A percentile compares a stretch with the other conserved stretches of the same genome.
phyloP scores from a whole-genome alignment of 352 stramenopile genomes.

The Pythium coloratum region DNA sequence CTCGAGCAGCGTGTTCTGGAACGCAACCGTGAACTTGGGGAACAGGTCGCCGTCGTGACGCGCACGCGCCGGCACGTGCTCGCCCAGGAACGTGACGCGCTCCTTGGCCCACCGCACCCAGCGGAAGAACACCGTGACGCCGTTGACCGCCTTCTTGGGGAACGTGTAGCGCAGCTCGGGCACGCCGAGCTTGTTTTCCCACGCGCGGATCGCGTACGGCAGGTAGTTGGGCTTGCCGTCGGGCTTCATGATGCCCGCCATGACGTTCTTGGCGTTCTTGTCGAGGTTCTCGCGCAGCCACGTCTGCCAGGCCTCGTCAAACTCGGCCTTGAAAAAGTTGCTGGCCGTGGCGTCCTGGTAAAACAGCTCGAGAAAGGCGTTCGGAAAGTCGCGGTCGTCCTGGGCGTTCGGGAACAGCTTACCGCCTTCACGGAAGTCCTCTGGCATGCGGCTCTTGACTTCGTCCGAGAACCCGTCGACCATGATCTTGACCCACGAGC shows the following conservation, averaged over 20 bases:
- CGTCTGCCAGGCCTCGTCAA: constrained; percentile 50
- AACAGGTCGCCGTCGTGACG: constrained; percentile 54
- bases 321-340: constrained; percentile 64
- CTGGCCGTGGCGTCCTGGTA: constrained; percentile 43
- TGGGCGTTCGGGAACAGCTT: constrained; percentile 58
- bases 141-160: constrained; percentile 57
- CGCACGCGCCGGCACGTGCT: constrained; percentile 42
- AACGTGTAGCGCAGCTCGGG: constrained; percentile 68
- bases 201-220: constrained; percentile 48
- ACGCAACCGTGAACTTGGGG: constrained; percentile 63
- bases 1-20: constrained; percentile 57
- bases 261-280: constrained; percentile 46
- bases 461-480: constrained; percentile 41
- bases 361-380: constrained; percentile 64
- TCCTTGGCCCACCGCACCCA: constrained; percentile 86
- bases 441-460: constrained; percentile 34
- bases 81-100: constrained; percentile 59
- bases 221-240: constrained; percentile 61
- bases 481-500: constrained; percentile 54
- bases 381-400: constrained; percentile 56
- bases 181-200: constrained; percentile 57
- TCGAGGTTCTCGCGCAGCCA: constrained; percentile 67
- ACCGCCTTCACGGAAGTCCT: constrained; percentile 59
- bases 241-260: constrained; percentile 42
- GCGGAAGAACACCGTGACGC: constrained; percentile 68